phyloP scores from a whole-genome alignment of 1,284 basidiomycete genomes.

The Moesziomyces antarcticus region DNA sequence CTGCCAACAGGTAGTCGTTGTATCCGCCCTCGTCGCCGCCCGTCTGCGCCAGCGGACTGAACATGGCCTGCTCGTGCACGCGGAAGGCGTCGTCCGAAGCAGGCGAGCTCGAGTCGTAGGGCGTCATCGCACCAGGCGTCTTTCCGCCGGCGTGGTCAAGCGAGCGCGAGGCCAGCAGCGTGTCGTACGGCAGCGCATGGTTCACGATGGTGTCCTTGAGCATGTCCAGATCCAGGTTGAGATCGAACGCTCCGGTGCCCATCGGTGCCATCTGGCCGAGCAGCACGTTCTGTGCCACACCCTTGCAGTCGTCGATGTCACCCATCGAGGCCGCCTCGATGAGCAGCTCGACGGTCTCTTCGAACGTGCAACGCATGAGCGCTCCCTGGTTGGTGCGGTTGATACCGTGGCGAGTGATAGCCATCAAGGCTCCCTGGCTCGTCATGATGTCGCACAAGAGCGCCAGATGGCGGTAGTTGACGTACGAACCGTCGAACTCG shows the following conservation, averaged over 20 bases:
- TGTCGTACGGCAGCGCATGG: conserved; percentile 80
- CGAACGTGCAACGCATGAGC: conserved; percentile 97
- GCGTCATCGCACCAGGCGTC: conserved; percentile 66
- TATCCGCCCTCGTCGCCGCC: conserved; percentile 82
- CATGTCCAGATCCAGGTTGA: conserved; percentile 96
- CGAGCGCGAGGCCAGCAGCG: conserved; percentile 69
- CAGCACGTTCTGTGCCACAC: conserved; percentile 97
- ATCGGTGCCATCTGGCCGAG: conserved; percentile 96
- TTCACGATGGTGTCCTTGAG: conserved; percentile 98
- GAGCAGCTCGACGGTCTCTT: conserved; percentile 98
- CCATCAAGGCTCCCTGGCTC: conserved; percentile 93
- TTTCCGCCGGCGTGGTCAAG: conserved; percentile 59
- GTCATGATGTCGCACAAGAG: conserved; percentile 99
- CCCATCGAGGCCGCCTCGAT: conserved; percentile 99
- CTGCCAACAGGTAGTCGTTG: conserved; percentile 76
- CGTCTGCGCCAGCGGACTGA: conserved; percentile 91
- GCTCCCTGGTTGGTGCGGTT: conserved; percentile 82
- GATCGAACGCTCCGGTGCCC: conserved; percentile 80
- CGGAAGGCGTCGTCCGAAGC: conserved; percentile 71
- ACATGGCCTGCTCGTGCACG: conserved; percentile 84
- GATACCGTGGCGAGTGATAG: conserved; percentile 99
- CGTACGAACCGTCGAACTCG: conserved; percentile 99
- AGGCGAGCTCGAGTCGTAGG: conserved; percentile 80
- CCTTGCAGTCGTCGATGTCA: conserved; percentile 97
- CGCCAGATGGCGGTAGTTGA: conserved; percentile 97